Conservation (phyloP, 306 rosid genomes). For the Trifolium pratense region DNA sequence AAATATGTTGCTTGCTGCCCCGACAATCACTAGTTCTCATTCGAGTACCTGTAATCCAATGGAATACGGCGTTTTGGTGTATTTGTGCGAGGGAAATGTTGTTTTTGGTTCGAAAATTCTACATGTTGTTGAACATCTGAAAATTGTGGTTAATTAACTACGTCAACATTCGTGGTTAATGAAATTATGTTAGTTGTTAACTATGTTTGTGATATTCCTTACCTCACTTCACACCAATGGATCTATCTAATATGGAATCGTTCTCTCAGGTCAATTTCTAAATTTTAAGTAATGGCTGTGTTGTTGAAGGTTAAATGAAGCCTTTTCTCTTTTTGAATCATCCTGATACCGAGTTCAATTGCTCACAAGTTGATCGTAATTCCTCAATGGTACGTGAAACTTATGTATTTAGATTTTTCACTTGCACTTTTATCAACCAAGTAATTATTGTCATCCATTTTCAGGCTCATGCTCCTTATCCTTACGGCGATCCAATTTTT, state of each 20-base stretch:
- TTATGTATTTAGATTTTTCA: constrained; percentile 26
- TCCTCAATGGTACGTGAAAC: constrained; percentile 64
- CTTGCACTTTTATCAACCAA: constrained; percentile 29
- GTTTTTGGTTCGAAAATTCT: not conserved
- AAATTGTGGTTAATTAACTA: not conserved
- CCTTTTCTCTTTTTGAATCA: constrained; percentile 50
- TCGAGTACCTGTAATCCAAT: not conserved
- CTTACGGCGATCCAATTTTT: constrained; percentile 61
- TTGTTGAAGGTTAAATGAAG: constrained; percentile 59
- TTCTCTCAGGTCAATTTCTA: constrained; percentile 57
- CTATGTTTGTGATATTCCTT: constrained; percentile 5
- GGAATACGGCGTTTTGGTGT: not conserved
- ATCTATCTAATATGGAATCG: constrained; percentile 29
- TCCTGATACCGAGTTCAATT: constrained; percentile 46
- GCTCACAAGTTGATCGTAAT: constrained; percentile 52
- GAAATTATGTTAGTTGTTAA: not conserved
- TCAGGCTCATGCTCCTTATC: constrained; percentile 65
- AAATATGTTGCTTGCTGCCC: not conserved
- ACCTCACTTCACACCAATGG: not conserved
- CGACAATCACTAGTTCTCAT: not conserved
- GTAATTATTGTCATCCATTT: constrained; percentile 34
- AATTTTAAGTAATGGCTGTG: constrained; percentile 43
- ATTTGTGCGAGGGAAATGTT: not conserved
- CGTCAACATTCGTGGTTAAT: not conserved
- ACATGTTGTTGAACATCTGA: not conserved